A percentile compares a stretch with the other conserved stretches of the same genome.
Conservation (phyloP, 2,329 filamentous ascomycete species). For the Ophiostoma novo-ulmi region DNA sequence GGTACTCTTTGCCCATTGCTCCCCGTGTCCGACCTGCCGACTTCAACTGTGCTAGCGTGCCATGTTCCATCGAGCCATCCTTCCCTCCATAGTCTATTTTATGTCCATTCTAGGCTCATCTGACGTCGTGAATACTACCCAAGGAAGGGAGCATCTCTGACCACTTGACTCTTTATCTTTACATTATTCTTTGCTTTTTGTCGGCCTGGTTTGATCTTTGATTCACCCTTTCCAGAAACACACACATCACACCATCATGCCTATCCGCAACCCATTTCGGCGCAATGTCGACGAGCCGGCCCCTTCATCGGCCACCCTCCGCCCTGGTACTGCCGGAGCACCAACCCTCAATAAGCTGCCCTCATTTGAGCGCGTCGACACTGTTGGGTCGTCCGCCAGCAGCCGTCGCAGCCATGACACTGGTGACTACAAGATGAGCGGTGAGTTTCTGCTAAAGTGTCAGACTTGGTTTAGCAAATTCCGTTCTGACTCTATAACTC, state of each 20-base stretch:
- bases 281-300: slow-evolving; percentile 35
- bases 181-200: not conserved
- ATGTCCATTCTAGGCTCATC: not conserved
- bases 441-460: slow-evolving; percentile 43
- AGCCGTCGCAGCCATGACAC: slow-evolving; percentile 56
- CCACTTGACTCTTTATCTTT: not conserved
- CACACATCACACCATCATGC: slow-evolving; percentile 41
- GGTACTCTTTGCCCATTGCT: not conserved
- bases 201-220: not conserved
- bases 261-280: slow-evolving; percentile 69
- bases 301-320: slow-evolving; percentile 21
- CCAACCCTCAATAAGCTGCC: slow-evolving; percentile 27
- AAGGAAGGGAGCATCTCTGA: not conserved
- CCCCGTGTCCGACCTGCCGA: not conserved
- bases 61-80: slow-evolving; percentile 2
- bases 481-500: slow-evolving; percentile 21
- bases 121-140: slow-evolving; percentile 9
- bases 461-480: not conserved
- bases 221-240: not conserved
- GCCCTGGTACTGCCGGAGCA: slow-evolving; percentile 15
- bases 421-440: slow-evolving; percentile 74
- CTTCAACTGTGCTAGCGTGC: slow-evolving; percentile 1
- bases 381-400: slow-evolving; percentile 54
- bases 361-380: slow-evolving; percentile 59
- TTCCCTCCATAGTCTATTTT: not conserved